Evolutionary conservation across 805 yeast species (phyloP), one percentile per base, ranked within the genome.

Genomic region (Barnettozyma sp.): DNA sequence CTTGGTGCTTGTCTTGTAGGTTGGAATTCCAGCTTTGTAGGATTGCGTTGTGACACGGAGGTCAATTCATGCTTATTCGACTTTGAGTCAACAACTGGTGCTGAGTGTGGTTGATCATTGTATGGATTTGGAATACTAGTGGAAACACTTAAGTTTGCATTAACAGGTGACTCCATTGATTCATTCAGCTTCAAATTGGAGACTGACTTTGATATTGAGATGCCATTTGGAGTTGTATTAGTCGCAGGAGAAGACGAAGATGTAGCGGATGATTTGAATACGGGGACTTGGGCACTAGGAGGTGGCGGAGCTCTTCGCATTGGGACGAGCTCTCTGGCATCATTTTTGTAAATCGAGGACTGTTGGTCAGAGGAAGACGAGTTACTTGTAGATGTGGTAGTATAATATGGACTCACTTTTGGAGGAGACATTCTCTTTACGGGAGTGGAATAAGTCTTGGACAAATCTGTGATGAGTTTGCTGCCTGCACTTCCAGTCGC

Each of bases 271-370:
- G 22, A 30, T 5, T 22, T 27, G 11, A 22, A 11, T 12, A 11
- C 14, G 7, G 33, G 26, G 5, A 33, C 36, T 33, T 42, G 27
- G 14, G 42, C 17, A 19, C 44, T 46, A 16, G 77, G 78, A 3
- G 78, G 78, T 6, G 74, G 66, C 6, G 80, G 81, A 1, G 81
- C 78, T 39, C 62, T 65, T 56, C 81, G 64, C 45, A 59, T 59
- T 7, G 79, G 78, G 3, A 66, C 56, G 39, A 72, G 48, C 21
- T 60, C 68, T 11, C 40, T 26, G 20, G 36, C n/a, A 11, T 6
- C 25, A 21, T 9, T 30, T 9, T 23, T 37, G 14, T 13, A 21
- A 28, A 23, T 23, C 22, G 30, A 17, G 17, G 27, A 3, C 7
- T 14, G 12, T 16, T 19, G 7, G 11, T 12, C 35, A 22, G 23